Percentiles rank a stretch among this genome's conserved stretches.
phyloP scores from a whole-genome alignment of 176 grass and related monocot genomes.

The Oryza rufipogon region DNA sequence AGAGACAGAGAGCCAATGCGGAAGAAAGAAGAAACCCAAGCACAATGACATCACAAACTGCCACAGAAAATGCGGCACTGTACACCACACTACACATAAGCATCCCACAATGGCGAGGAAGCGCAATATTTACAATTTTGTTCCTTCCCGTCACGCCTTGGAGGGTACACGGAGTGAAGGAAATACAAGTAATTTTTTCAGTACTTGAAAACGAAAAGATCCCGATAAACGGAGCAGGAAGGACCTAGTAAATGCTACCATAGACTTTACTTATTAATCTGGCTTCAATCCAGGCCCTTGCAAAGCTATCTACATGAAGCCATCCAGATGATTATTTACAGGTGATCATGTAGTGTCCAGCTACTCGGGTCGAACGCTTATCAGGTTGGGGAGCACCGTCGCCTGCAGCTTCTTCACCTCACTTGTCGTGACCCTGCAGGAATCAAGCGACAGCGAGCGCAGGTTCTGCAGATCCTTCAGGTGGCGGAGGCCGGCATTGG shows the following conservation, averaged over 20 bases:
- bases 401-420: constrained; percentile 86
- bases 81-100: not conserved
- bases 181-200: not conserved
- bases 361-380: constrained; percentile 75
- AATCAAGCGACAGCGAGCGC: constrained; percentile 73
- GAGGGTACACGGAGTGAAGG: not conserved
- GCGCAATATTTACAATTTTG: constrained; percentile 42
- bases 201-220: not conserved
- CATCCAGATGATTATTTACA: constrained; percentile 40
- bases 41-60: not conserved
- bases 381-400: constrained; percentile 73
- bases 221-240: not conserved
- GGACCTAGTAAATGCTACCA: not conserved
- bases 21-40: not conserved
- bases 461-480: constrained; percentile 76
- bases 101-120: constrained; percentile 44
- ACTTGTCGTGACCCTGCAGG: constrained; percentile 73
- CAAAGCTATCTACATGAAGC: constrained; percentile 9
- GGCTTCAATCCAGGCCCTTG: constrained; percentile 13
- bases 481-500: constrained; percentile 81
- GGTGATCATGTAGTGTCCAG: not conserved
- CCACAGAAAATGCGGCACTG: not conserved
- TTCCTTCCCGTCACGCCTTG: constrained; percentile 30
- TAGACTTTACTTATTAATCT: not conserved
- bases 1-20: not conserved